Percentiles rank a stretch among this genome's conserved stretches.
Evolutionary conservation across 208 protist genomes (phyloP).

Genomic region (Trypanosomatidae sp.): DNA sequence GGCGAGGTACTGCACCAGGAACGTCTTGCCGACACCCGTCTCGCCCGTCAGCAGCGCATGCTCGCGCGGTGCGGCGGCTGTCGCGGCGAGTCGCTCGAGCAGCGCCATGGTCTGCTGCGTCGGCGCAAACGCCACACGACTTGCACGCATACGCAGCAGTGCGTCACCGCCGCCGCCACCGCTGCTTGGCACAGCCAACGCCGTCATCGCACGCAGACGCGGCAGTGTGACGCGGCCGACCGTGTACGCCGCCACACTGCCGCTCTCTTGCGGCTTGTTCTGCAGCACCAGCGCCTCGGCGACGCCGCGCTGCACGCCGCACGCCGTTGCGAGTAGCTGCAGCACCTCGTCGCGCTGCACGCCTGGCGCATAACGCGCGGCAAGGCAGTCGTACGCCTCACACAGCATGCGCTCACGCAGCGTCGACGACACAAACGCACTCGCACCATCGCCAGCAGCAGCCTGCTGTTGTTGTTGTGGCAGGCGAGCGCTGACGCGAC

Average conservation of each 20-base stretch:
- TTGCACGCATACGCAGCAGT: conserved; percentile 26
- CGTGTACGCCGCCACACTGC: conserved; percentile 23
- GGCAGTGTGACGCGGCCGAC: conserved; percentile 51
- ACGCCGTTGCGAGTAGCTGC: conserved; percentile 24
- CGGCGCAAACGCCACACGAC: conserved; percentile 86
- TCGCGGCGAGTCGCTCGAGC: conserved; percentile 91
- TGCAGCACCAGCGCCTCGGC: conserved; percentile 51
- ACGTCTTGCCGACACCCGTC: conserved; percentile 96
- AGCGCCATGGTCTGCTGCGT: conserved; percentile 90
- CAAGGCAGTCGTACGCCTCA: conserved; percentile 92
- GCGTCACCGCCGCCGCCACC: too few species aligned
- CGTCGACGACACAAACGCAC: conserved; percentile 55
- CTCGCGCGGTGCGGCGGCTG: conserved; percentile 84
- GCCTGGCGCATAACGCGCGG: conserved; percentile 45
- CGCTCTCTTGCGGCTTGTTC: conserved; percentile 40
- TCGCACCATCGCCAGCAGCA: conserved; percentile 1
- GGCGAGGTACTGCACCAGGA: conserved; percentile 87
- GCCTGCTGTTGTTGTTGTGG: conserved; percentile 6
- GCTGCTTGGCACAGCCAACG: too few species aligned
- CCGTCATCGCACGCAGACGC: conserved; percentile 12
- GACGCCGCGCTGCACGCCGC: conserved; percentile 41
- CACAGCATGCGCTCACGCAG: conserved; percentile 81
- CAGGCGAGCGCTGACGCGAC: conserved; percentile 51
- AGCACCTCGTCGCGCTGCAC: conserved; percentile 23
- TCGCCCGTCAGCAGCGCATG: conserved; percentile 97